Percentiles rank a stretch among this genome's conserved stretches.
phyloP scores from a whole-genome alignment of 352 stramenopile species.

The Albugo candida region DNA sequence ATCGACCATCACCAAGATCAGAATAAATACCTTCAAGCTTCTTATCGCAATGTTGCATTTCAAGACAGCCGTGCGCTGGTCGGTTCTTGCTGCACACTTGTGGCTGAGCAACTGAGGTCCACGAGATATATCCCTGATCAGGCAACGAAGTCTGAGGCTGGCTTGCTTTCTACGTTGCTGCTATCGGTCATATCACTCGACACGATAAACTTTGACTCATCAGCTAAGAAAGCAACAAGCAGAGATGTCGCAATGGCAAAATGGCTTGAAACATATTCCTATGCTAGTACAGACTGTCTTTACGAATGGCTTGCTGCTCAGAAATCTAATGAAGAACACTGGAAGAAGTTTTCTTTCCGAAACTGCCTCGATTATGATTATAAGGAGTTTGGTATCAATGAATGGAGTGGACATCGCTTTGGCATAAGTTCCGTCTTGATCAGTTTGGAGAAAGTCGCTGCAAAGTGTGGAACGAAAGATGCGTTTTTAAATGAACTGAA shows the following conservation, averaged over 20 bases:
- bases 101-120: constrained; percentile 34
- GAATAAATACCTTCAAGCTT: constrained; percentile 17
- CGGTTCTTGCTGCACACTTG: constrained; percentile 54
- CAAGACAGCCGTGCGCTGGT: constrained; percentile 39
- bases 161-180: constrained; percentile 44
- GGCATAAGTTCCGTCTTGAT: constrained; percentile 48
- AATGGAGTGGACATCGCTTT: constrained; percentile 14
- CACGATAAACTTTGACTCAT: constrained; percentile 55
- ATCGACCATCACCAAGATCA: constrained; percentile 63
- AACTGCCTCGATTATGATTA: constrained; percentile 65
- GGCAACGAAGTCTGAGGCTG: constrained; percentile 7
- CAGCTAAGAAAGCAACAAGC: constrained; percentile 55
- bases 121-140: constrained; percentile 1
- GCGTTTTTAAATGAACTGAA: constrained; percentile 15
- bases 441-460: constrained; percentile 23
- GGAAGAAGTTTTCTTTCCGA: constrained; percentile 29
- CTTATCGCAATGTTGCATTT: constrained; percentile 43
- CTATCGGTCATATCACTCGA: constrained; percentile 62
- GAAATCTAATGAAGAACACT: constrained; percentile 45
- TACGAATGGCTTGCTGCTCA: constrained; percentile 49
- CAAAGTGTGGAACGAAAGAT: constrained; percentile 16
- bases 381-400: constrained; percentile 32
- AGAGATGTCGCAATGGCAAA: constrained; percentile 23
- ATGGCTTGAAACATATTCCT: constrained; percentile 21
- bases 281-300: constrained; percentile 20